Evolutionary conservation across 768 basidiomycete genomes (phyloP).

Genomic region (Hemileccinum impolitum): DNA sequence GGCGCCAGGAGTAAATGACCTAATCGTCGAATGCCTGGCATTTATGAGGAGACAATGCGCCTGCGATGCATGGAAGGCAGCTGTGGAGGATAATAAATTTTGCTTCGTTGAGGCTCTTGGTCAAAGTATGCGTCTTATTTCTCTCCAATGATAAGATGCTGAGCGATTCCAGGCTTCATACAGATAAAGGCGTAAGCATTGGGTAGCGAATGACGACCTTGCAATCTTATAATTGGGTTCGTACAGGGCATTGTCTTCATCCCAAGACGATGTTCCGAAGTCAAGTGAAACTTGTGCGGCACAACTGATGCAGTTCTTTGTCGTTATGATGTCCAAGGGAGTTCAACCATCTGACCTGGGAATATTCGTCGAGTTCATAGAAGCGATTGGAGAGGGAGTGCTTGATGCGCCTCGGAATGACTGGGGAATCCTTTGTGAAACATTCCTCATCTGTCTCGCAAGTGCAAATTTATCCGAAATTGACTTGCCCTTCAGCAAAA

Average conservation of each 20-base stretch:
- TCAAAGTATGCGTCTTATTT: slow-evolving; percentile 17
- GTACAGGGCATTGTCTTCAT: slow-evolving; percentile 15
- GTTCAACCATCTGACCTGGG: slow-evolving; percentile 8
- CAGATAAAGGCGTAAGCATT: slow-evolving; percentile 15
- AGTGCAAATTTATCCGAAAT: slow-evolving; percentile 14
- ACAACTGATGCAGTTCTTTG: slow-evolving; percentile 27
- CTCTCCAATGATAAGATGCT: neutral
- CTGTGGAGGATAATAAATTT: slow-evolving; percentile 7
- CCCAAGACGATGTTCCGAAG: slow-evolving; percentile 1
- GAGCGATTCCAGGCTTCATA: slow-evolving; percentile 13
- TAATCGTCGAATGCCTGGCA: slow-evolving; percentile 19
- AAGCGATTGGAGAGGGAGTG: slow-evolving; percentile 13
- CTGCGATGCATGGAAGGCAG: slow-evolving; percentile 23
- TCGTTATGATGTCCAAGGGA: slow-evolving; percentile 19
- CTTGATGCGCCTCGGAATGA: slow-evolving; percentile 7
- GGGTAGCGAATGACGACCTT: neutral
- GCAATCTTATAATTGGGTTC: neutral
- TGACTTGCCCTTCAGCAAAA: slow-evolving; percentile 7
- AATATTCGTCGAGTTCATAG: slow-evolving; percentile 9
- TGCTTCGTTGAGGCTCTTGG: slow-evolving; percentile 13
- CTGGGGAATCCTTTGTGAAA: slow-evolving; percentile 29
- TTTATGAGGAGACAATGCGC: slow-evolving; percentile 9
- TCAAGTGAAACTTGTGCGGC: slow-evolving; percentile 2
- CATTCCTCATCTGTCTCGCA: slow-evolving; percentile 36
- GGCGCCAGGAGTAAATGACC: slow-evolving; percentile 14